Base-by-base conservation (phyloP, 1,284 basidiomycete genomes). In the Pterulicium gracile region DNA sequence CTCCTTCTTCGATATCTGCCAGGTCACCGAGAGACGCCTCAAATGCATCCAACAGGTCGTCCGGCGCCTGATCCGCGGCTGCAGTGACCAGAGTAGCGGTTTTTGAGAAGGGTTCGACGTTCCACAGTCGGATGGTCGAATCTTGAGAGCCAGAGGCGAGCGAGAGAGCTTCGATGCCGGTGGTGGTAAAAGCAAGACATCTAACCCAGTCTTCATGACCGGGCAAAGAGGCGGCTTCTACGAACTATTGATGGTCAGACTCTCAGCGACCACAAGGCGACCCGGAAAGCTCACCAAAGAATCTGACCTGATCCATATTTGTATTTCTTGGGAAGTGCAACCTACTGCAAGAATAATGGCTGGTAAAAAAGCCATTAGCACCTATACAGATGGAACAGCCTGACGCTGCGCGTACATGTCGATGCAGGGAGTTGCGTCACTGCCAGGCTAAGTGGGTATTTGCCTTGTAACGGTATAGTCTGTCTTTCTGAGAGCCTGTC, bases 181-280 rank as follows among this genome's bases (percentile, higher is more conserved):
- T 60, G 2, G 55, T 40, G 21, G 72, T 72, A 61, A 96, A 89
- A 1, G 81, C 72, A 20, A 97, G 72, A 50, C 78, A 74, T 51
- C 85, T 79, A 44, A 96, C 73, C 93, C 93, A 98, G 59, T 97
- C 93, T 68, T 95, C 88, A 58, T 98, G 93, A 0, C 93, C 93
- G 24, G 87, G 73, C 24, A 98, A 72, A 0, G 73, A 69, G 3
- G 72, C 73, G 17, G 77, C 72, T 47, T 62, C 67, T 15, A 79
- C 66, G 57, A 81, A 81, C 81, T 85, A 17, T 42, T 35, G 20
- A 44, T 18, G 12, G 17, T 24, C 24, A 45, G 22, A 14, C 21
- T 47, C 35, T 39, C 5, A 45, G 23, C n/a, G 22, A 10, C 41
- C 24, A 47, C 19, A 43, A 44, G 13, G 42, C 13, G 13, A 21